Conservation (phyloP, 768 basidiomycete species). For the Exidia glandulosa region DNA sequence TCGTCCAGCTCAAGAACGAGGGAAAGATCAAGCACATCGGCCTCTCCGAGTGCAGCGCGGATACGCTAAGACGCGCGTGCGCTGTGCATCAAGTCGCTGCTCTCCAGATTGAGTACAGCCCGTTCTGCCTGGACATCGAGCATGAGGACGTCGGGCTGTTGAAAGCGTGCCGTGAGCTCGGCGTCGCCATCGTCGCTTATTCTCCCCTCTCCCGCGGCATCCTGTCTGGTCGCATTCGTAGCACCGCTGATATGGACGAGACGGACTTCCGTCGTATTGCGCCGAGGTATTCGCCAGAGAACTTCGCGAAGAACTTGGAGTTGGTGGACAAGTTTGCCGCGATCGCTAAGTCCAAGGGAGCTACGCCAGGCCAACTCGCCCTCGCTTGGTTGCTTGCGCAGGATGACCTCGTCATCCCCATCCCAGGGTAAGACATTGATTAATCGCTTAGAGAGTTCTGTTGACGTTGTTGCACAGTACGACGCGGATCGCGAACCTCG, state of each 20-base stretch:
- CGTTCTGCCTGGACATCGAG: slow-evolving; percentile 12
- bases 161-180: no score
- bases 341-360: slow-evolving; percentile 20
- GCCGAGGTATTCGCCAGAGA: slow-evolving; percentile 22
- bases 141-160: slow-evolving; percentile 14
- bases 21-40: slow-evolving; percentile 33
- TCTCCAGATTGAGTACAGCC: no score
- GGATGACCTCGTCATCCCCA: slow-evolving; percentile 30
- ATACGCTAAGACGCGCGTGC: slow-evolving; percentile 7
- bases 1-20: slow-evolving; percentile 32
- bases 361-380: slow-evolving; percentile 17
- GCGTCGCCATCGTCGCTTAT: slow-evolving; percentile 23
- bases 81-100: slow-evolving; percentile 7
- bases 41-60: slow-evolving; percentile 9
- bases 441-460: no score
- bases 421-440: slow-evolving; percentile 12
- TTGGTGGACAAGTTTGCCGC: slow-evolving; percentile 22
- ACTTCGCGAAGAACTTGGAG: slow-evolving; percentile 22
- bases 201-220: slow-evolving; percentile 26
- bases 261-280: slow-evolving; percentile 17
- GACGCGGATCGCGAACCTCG: slow-evolving; percentile 5
- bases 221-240: slow-evolving; percentile 19
- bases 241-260: slow-evolving; percentile 16
- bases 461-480: no score
- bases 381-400: slow-evolving; percentile 27